These are phyloP conservation scores for Cenchrus americanus DNA, from an alignment of 176 grass and related monocot genomes.

Conservation along the genomic window DNA sequence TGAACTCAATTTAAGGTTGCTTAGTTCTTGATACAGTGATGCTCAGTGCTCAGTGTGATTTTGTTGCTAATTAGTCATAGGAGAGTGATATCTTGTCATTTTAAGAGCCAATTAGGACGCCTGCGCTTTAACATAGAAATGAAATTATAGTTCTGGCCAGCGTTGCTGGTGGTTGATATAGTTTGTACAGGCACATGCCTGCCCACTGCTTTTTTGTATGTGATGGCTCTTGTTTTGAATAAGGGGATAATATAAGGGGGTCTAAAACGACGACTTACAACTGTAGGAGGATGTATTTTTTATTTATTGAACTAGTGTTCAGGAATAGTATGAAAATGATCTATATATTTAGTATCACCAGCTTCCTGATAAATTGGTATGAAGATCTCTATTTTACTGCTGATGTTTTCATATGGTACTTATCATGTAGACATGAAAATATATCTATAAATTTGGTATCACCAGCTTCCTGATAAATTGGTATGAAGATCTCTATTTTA, in stretches of 20 bases:
- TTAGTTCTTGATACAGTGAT: not conserved
- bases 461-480: not conserved
- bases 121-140: not conserved
- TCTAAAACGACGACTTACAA: not conserved
- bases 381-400: not conserved
- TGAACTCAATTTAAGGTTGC: not conserved
- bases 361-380: not conserved
- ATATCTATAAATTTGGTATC: not conserved
- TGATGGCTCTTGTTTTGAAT: not conserved
- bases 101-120: not conserved
- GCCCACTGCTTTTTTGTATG: not conserved
- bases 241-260: too few relatives aligned
- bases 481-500: not conserved
- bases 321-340: not conserved
- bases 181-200: not conserved
- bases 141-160: not conserved
- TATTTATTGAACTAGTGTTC: not conserved
- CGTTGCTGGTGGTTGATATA: not conserved
- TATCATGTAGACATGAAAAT: not conserved
- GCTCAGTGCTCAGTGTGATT: not conserved
- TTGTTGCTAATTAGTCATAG: not conserved
- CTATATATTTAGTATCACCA: not conserved
- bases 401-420: not conserved
- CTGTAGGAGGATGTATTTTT: not conserved
- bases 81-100: not conserved